Evolutionary conservation across 108 stramenopile species (phyloP), one percentile per base, ranked within the genome.

Genomic region (Skeletonema marinoi): DNA sequence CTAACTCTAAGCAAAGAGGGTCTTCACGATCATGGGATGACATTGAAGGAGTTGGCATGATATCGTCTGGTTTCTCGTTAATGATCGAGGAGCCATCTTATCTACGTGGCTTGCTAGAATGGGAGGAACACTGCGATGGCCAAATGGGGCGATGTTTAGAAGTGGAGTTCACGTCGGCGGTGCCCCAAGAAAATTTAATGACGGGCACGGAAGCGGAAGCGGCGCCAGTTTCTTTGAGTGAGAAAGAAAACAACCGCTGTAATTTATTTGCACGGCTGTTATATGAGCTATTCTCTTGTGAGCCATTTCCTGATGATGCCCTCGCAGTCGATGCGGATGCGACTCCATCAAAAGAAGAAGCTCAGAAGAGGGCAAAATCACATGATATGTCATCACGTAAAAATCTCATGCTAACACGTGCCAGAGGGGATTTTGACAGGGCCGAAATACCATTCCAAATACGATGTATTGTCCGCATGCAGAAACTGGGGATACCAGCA

Each of bases 1-100:
- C 56, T 6, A 25, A 25, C 25, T 25, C 25, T 25, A 58, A 58
- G 6, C 25, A 58, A 29, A 58, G 5, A 29, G 56, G 60, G 31
- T 30, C n/a, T n/a, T 60, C 60, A 3, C 35, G 33, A 29, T 41
- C 41, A 54, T 68, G 68, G 68, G 48, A 36, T 21, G 66, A 67
- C 30, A 59, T 80, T 38, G 16, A 36, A 11, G 78, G 78, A 56
- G 66, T 80, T n/a, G 68, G 73, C 35, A 80, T 80, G 72, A 61
- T 73, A 19, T 73, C 78, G 7, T 66, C 78, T 0, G 58, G 56
- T 13, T 25, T 66, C 35, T 61, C 71, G 35, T 2, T 79, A 31
- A n/a, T 46, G 29, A 65, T 79, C 6, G 41, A 33, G 21, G 58
- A 51, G 63, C 67, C 73, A 3, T 69, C 31, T 17, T 73, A 73